Evolutionary conservation across 2,329 filamentous ascomycete genomes (phyloP), one percentile per base, ranked within the genome.

Genomic region (Ophiocordyceps australis): DNA sequence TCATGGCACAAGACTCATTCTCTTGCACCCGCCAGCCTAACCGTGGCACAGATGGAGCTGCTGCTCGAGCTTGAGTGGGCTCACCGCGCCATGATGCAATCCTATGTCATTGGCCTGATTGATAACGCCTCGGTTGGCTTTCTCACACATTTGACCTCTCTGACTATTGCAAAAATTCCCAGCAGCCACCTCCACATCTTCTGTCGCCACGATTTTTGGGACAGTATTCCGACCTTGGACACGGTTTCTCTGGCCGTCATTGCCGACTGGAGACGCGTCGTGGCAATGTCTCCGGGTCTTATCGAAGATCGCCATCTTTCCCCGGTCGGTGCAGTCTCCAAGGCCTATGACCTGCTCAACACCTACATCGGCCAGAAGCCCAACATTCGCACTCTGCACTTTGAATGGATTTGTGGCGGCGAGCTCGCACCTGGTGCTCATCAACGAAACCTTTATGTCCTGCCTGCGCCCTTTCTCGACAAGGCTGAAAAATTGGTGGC

Each of bases 61-160:
- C 46, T 80, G 2, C 49, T 74, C 20, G 73, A 79, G 41, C 65
- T 70, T 4, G 64, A 71, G 27, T 77, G 73, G 68, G 72, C 72
- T 6, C 72, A 79, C 34, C 55, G 65, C 27, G 73, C 72, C 12
- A 73, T 79, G 40, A 54, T 79, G 24, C 65, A 72, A 25, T 74
- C 73, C 1, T 79, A 74, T 35, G 62, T 71, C 34, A 61, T 77
- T 24, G 63, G 69, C 2, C 45, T 78, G 22, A 63, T 71, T 14
- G 69, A 77, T 37, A 74, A 74, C 31, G 42, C 47, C 11, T 25
- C 28, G 8, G 50, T 52, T 5, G 35, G 39, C 5, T 58, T 52
- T 2, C 75, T 78, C 34, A 31, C 39, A 7, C 46, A 54, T 5
- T 55, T 80, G 22, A 62, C 60, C 14, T 66, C 59, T 5, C 42